Base-by-base conservation (phyloP, 148 eudicot species). In the Chenopodium berlandieri region DNA sequence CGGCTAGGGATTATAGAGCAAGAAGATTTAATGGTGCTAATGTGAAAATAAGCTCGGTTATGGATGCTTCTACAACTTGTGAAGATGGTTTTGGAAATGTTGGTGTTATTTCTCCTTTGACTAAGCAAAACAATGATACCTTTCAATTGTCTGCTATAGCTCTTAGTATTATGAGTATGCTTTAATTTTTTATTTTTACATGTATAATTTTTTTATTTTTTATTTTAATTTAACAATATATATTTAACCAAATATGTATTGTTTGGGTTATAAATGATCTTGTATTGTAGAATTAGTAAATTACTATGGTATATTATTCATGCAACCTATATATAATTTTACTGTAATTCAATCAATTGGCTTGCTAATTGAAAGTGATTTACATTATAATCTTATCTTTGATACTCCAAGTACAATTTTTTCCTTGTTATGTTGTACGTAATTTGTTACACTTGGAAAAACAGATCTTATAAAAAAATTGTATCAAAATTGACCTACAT, bases 41-140 rank as follows among this genome's bases (percentile, higher is more conserved):
- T 72, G 56, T 89, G 1, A 84, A 89, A 71, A 73, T 93, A 44
- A 90, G 90, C 37, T 75, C 89, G 9, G 88, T 89, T 0, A 89
- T 93, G 89, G 90, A 86, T 25, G 89, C 88, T 34, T 75, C 91
- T 0, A 83, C 82, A 1, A 93, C 94, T 48, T 93, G 97, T 81
- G 97, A 93, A 71, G 90, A 89, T 4, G 94, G 92, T 58, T 90
- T 93, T 75, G 76, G 62, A 47, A 91, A 91, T 79, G 73, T 75
- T 76, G 90, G 83, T 1, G 90, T 73, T 7, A 81, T 62, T 81
- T 90, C 91, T 64, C 93, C 93, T 37, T 85, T 91, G 60, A 89
- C 80, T 30, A 86, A 54, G 62, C 75, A 83, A 34, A 89, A 93
- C 76, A 60, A 79, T 27, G 70, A 83, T 62, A 62, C 83, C 0